Evolutionary conservation across 495 filamentous ascomycete genomes (phyloP), one percentile per base, ranked within the genome.

Genomic region (Lophium mytilinum): DNA sequence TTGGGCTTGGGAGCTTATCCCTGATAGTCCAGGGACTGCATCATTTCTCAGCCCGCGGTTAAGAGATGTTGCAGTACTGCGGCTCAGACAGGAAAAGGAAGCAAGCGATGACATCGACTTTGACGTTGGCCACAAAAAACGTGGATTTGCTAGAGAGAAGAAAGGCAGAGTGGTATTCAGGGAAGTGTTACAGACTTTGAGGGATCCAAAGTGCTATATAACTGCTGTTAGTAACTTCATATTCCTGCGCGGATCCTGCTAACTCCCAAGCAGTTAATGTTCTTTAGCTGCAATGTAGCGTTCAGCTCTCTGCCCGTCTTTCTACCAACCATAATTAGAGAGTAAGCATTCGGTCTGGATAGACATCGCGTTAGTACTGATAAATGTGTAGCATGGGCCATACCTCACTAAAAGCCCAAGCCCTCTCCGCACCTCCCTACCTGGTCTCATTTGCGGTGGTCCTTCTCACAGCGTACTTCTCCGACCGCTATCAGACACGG

Each of bases 251-350:
- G 7, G 15, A 45, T n/a, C 19, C 1, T 46, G n/a, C 49, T 24
- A 45, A 57, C n/a, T 30, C 1, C 15, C 35, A 15, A n/a, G 7
- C 56, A 80, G 78, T 68, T 80, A 18, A 81, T 80, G 76, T 81
- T 80, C 64, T 79, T 80, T 53, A 77, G 72, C 67, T 82, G 79
- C 69, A 82, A 82, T 51, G 80, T 82, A 42, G 79, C 86, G 53
- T 95, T 92, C 70, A 83, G 86, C 30, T 90, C 87, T 9, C 79
- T 96, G 15, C 88, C 90, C 0, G 87, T 93, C 5, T 95, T 94
- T 64, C 75, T 95, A 0, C 90, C 90, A 0, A 85, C 86, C 12
- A 90, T 94, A 64, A 75, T 91, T 15, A 74, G 79, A 53, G 78
- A 84, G 42, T 48, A 24, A 18, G 45, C 14, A n/a, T n/a, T 48